Evolutionary conservation across 352 stramenopile genomes (phyloP), one percentile per base, ranked within the genome.

Genomic region (Phytophthora nicotianae): DNA sequence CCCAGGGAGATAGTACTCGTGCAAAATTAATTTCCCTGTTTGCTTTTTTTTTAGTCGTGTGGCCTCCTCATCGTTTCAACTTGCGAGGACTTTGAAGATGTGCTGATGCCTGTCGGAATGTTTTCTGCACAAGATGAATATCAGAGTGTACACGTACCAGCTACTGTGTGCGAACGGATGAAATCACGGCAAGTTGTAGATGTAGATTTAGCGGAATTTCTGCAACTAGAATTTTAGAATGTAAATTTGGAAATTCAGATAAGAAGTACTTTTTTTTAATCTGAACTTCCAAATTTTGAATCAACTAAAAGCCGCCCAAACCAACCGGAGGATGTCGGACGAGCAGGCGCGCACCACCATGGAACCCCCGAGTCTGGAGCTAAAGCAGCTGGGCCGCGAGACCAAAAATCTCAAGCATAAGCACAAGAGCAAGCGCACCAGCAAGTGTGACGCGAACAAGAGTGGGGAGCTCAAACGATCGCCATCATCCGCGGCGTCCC

Each of bases 341-440:
- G 54, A 66, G 50, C 48, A 70, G 49, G 40, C 58, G 46, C 59
- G 55, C 43, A 37, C 14, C 41, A 35, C 10, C 19, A 65, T 69
- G 58, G 64, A 70, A 50, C 24, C 35, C 9, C 46, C 63, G 40
- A 72, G 45, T 27, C 75, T 91, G 50, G 80, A 90, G 77, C 77
- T 89, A 48, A 89, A 88, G 76, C 81, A 77, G 72, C 72, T 77
- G 13, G 61, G 49, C 7, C 77, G 76, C 27, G 76, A 77, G 49
- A 70, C 65, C 45, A 93, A 90, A 68, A 93, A 51, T 54, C 82
- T 95, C 54, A 91, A 91, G 67, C 83, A 93, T 75, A 95, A 93
- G 76, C 70, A 79, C 61, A 94, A 92, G 71, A 80, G 77, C 62
- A 89, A 90, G 68, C 68, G 78, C 0, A 50, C 56, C 23, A 7